Evolutionary conservation across 495 filamentous ascomycete species (phyloP), one percentile per base, ranked within the genome.

Genomic region (Neurospora sp.): DNA sequence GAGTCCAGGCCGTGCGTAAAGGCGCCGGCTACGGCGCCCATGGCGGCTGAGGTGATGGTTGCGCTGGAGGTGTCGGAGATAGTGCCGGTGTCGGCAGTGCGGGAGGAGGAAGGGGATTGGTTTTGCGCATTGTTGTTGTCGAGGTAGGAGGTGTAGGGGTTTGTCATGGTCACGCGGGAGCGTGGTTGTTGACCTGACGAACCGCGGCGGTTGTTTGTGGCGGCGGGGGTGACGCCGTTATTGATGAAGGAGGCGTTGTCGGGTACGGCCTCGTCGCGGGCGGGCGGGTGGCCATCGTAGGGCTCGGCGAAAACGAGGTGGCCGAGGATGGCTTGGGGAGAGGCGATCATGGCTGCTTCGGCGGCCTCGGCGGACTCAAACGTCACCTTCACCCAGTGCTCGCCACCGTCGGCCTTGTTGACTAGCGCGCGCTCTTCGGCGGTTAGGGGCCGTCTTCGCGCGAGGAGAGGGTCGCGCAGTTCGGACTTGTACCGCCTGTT

Each of bases 301-400:
- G 86, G 84, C 82, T 97, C 93, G 69, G 92, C 94, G 78, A 88
- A 92, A 39, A 97, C 90, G 44, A 90, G 80, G 77, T 93, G 87
- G 3, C 93, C 93, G 68, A 92, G 86, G 44, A 97, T 89, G 71
- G 86, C 86, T 79, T 94, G 91, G 1, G 94, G 94, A 41, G 91
- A 94, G 74, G 87, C 86, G 74, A 89, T 91, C 70, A 90, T 83
- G 31, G 93, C 94, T 42, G 88, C 85, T 69, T 94, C 92, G 22
- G 93, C 94, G 4, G 93, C 90, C 72, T 90, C 87, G 40, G 88
- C 85, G 7, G 91, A 93, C 81, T 96, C 93, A 75, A 95, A 97
- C 1, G 94, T 97, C 70, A 97, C 86, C 77, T 97, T 97, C 75
- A 97, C 92, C 94, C 94, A 97, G 82, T 94, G 89, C 73, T 90